Evolutionary conservation across 2,329 filamentous ascomycete genomes (phyloP).

Genomic region (Cyanodermella asteris): DNA sequence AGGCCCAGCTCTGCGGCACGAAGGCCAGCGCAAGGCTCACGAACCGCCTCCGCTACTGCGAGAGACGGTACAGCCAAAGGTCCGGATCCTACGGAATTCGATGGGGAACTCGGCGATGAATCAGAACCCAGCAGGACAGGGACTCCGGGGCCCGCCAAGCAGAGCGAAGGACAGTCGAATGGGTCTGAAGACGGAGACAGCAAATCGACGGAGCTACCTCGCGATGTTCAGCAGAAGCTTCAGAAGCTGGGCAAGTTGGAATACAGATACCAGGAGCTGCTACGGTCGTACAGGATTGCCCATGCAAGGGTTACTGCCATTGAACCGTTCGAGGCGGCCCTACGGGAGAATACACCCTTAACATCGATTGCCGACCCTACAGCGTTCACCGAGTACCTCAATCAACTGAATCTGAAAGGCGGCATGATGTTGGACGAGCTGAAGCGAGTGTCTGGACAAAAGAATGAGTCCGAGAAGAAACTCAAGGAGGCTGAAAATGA

Average conservation of each 20-base stretch:
- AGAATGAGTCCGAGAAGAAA: slow-evolving; percentile 59
- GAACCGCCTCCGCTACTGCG: slow-evolving; percentile 16
- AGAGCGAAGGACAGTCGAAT: slow-evolving; percentile 11
- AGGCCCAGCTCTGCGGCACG: slow-evolving; percentile 7
- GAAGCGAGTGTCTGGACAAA: slow-evolving; percentile 64
- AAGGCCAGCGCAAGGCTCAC: slow-evolving; percentile 14
- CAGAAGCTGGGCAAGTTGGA: slow-evolving; percentile 82
- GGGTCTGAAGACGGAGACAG: slow-evolving; percentile 11
- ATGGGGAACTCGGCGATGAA: slow-evolving; percentile 71
- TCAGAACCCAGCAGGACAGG: slow-evolving; percentile 45
- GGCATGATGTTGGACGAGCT: slow-evolving; percentile 91
- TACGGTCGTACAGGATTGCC: slow-evolving; percentile 79
- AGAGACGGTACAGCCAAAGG: slow-evolving; percentile 27
- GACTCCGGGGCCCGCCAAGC: slow-evolving; percentile 32
- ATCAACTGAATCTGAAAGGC: slow-evolving; percentile 61
- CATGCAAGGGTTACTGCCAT: slow-evolving; percentile 71
- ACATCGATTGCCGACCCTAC: slow-evolving; percentile 71
- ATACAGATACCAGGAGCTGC: slow-evolving; percentile 70
- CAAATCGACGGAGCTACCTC: slow-evolving; percentile 35
- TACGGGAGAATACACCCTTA: slow-evolving; percentile 81
- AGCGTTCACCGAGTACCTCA: slow-evolving; percentile 73
- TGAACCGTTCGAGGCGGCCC: slow-evolving; percentile 75
- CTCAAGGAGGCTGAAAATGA: slow-evolving; percentile 45
- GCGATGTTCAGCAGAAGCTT: slow-evolving; percentile 53
- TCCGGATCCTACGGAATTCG: slow-evolving; percentile 72